Base-by-base conservation (phyloP, 1,139 yeast species). In the Diutina scorzettiae region DNA sequence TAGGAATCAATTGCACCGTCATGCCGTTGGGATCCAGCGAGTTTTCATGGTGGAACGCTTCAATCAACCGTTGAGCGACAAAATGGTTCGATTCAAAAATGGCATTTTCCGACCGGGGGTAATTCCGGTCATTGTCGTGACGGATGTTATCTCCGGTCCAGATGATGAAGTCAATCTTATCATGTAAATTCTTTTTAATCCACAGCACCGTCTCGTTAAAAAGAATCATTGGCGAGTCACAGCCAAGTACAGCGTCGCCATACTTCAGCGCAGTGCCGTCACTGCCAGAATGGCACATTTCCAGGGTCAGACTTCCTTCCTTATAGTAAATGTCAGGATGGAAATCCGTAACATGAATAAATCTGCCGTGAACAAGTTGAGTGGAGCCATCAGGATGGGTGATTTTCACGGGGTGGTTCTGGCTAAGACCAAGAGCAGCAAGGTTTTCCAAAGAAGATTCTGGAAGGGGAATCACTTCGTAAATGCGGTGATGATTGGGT, bases 131-230 rank as follows among this genome's bases (percentile, higher is more conserved):
- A 53, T 81, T 81, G 57, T 85, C 95, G 56, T 85, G 95, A 44
- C 95, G 69, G 37, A 83, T 76, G 52, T 84, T 85, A 59, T 85
- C 95, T 28, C 95, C 95, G 0, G 95, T 84, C 95, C 95, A 85
- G 16, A 85, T 72, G 25, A 85, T 79, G 56, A 85, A 85, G 57
- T 85, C 95, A 41, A 85, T 78, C 49, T 83, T 78, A 54, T 82
- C 93, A 47, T 69, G 73, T 44, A 83, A 57, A 49, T 83, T 77
- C 7, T 67, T 64, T 24, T 65, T 59, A 2, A 84, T 63, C 93
- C 93, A 85, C 37, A 67, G 56, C 44, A 85, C 62, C 0, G 95
- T 84, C 12, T 68, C 70, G 19, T 77, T 63, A 60, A 81, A 76
- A 41, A 85, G 60, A 0, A 61, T 57, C 54, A 75, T 58, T 2